Percentiles rank a stretch among this genome's conserved stretches.
Evolutionary conservation across 768 basidiomycete species (phyloP).

Genomic region (Podaxis carcinomalis): DNA sequence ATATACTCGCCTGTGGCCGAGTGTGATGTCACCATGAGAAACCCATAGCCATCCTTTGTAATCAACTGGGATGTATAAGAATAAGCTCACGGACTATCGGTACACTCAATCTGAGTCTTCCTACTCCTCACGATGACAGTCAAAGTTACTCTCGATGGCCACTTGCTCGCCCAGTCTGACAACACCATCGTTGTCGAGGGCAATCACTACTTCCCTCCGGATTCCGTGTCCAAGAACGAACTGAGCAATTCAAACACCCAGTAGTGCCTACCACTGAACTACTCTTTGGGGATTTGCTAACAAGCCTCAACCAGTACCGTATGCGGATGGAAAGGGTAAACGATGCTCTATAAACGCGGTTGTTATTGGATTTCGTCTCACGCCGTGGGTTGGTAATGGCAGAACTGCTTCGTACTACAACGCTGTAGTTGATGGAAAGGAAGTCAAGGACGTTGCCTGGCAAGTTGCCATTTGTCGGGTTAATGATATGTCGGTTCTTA

Average conservation of each 20-base stretch:
- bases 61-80: background rate
- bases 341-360: background rate
- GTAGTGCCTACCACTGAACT: slow-evolving; percentile 13
- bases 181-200: slow-evolving; percentile 56
- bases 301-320: slow-evolving; percentile 32
- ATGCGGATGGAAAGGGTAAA: slow-evolving; percentile 76
- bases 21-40: background rate
- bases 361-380: background rate
- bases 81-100: background rate
- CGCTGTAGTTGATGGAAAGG: slow-evolving; percentile 40
- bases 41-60: background rate
- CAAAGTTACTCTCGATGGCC: slow-evolving; percentile 47
- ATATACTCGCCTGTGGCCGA: background rate
- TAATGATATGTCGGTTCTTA: background rate
- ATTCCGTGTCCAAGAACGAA: slow-evolving; percentile 38
- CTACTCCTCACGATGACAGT: slow-evolving; percentile 8
- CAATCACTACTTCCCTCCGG: slow-evolving; percentile 73
- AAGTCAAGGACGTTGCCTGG: slow-evolving; percentile 64
- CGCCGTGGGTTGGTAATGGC: background rate
- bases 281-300: background rate
- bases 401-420: slow-evolving; percentile 68
- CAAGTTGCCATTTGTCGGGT: slow-evolving; percentile 22
- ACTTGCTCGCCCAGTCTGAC: slow-evolving; percentile 53
- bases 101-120: background rate
- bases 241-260: slow-evolving; percentile 50